phyloP scores from a whole-genome alignment of 1,139 yeast species.

The Taiozyma sp. region DNA sequence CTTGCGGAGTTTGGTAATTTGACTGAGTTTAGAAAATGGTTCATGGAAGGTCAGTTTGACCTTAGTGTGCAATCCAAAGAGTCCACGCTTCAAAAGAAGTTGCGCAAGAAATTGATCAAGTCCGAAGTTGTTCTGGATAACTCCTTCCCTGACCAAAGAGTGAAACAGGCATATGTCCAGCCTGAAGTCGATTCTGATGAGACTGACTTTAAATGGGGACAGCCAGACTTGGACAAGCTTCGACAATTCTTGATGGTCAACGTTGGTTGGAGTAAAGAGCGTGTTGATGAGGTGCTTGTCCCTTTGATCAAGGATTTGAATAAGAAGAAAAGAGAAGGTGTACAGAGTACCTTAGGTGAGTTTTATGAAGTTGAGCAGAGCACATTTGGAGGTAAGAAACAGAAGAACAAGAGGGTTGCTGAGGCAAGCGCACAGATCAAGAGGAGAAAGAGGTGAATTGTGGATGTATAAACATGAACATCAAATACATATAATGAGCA shows the following conservation, averaged over 20 bases:
- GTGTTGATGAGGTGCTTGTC: slow-evolving; percentile 79
- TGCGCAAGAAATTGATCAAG: slow-evolving; percentile 56
- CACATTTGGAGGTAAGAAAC: slow-evolving; percentile 30
- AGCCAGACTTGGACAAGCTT: slow-evolving; percentile 76
- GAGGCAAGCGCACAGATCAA: slow-evolving; percentile 50
- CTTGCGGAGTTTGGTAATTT: slow-evolving; percentile 71
- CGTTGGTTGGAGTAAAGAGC: slow-evolving; percentile 78
- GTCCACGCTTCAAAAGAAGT: slow-evolving; percentile 43
- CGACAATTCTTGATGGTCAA: slow-evolving; percentile 61
- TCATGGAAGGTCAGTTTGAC: slow-evolving; percentile 32
- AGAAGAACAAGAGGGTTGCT: slow-evolving; percentile 49
- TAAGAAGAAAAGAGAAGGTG: slow-evolving; percentile 46
- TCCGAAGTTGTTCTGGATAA: slow-evolving; percentile 41
- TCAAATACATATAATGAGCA: neutral
- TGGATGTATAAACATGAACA: neutral
- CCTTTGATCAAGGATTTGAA: slow-evolving; percentile 84
- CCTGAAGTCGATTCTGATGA: slow-evolving; percentile 85
- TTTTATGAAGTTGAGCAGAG: slow-evolving; percentile 43
- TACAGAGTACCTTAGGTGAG: slow-evolving; percentile 52
- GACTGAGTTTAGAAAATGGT: slow-evolving; percentile 50
- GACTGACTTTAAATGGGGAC: slow-evolving; percentile 84
- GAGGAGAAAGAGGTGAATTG: slow-evolving; percentile 8
- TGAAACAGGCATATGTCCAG: slow-evolving; percentile 63
- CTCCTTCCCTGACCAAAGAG: slow-evolving; percentile 64
- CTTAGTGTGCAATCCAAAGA: slow-evolving; percentile 35